phyloP scores from a whole-genome alignment of 805 yeast species.

The Yarrowia keelungensis region DNA sequence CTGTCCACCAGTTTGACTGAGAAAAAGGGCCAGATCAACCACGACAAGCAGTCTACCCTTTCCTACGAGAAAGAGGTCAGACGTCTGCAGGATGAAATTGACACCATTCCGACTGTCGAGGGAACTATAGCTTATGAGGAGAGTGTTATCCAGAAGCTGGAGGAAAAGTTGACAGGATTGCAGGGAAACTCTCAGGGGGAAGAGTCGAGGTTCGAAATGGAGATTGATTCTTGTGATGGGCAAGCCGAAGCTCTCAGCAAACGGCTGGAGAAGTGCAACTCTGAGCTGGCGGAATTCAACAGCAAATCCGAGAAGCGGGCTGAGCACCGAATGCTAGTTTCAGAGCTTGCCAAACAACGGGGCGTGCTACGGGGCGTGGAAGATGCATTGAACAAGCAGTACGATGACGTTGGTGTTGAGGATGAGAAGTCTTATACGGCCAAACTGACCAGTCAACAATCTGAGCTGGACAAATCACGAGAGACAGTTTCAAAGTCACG shows the following conservation, averaged over 20 bases:
- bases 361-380: conserved; percentile 18
- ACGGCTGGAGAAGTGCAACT: conserved; percentile 23
- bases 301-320: conserved; percentile 28
- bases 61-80: conserved; percentile 8
- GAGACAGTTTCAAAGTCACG: not conserved
- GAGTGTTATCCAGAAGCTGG: conserved; percentile 6
- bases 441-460: not conserved
- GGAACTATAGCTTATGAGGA: conserved; percentile 31
- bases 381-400: not conserved
- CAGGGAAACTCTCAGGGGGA: conserved; percentile 14
- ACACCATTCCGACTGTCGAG: conserved; percentile 24
- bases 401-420: not conserved
- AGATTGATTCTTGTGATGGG: conserved; percentile 7
- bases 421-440: not conserved
- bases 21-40: not conserved
- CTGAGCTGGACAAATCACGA: not conserved
- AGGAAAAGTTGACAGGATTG: not conserved
- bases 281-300: conserved; percentile 28
- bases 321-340: conserved; percentile 3
- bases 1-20: conserved; percentile 7
- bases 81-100: conserved; percentile 24
- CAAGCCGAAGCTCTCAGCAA: not conserved
- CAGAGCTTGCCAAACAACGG: not conserved
- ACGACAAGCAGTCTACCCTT: conserved; percentile 3
- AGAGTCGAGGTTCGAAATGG: not conserved